Percentiles rank a stretch among this genome's conserved stretches.
These are phyloP conservation scores for Paratinospora sagittata DNA, from an alignment of 164 flowering plant species.

Conservation along the genomic window DNA sequence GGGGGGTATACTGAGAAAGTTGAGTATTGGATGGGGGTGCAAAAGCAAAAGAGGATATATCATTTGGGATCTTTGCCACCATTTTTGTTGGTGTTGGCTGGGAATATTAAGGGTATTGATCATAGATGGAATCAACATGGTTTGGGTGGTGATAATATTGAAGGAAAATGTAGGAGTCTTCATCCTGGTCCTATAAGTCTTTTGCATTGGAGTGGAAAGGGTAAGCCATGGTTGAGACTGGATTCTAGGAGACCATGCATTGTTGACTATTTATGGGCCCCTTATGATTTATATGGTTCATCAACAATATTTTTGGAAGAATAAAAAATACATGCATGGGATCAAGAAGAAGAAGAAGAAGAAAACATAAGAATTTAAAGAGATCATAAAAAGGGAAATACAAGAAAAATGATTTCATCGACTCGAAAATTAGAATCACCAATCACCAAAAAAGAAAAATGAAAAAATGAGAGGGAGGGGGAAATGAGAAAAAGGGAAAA, in stretches of 20 bases:
- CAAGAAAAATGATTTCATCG: background rate
- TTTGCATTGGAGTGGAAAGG: slow-evolving; percentile 60
- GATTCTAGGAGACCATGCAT: slow-evolving; percentile 47
- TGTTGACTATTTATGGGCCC: slow-evolving; percentile 52
- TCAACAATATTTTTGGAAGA: slow-evolving; percentile 29
- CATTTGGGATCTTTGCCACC: slow-evolving; percentile 55
- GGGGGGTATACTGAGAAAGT: slow-evolving; percentile 49
- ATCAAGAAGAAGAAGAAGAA: background rate
- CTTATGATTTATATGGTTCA: slow-evolving; percentile 37
- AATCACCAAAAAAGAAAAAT: background rate
- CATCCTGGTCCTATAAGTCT: slow-evolving; percentile 57
- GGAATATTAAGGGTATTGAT: slow-evolving; percentile 42
- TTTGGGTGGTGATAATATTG: slow-evolving; percentile 51
- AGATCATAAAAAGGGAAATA: background rate
- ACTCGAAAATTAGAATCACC: background rate
- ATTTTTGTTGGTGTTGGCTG: slow-evolving; percentile 45
- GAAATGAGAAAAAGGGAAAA: background rate
- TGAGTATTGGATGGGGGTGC: slow-evolving; percentile 65
- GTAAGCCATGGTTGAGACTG: slow-evolving; percentile 55
- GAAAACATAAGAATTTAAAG: background rate
- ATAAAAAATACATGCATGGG: no score
- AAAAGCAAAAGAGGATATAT: slow-evolving; percentile 48
- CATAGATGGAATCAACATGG: slow-evolving; percentile 69
- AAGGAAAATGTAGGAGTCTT: slow-evolving; percentile 49
- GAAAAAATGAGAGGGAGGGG: background rate